Conservation (phyloP, 2,329 filamentous ascomycete genomes). For the Sporothrix variecibatus region DNA sequence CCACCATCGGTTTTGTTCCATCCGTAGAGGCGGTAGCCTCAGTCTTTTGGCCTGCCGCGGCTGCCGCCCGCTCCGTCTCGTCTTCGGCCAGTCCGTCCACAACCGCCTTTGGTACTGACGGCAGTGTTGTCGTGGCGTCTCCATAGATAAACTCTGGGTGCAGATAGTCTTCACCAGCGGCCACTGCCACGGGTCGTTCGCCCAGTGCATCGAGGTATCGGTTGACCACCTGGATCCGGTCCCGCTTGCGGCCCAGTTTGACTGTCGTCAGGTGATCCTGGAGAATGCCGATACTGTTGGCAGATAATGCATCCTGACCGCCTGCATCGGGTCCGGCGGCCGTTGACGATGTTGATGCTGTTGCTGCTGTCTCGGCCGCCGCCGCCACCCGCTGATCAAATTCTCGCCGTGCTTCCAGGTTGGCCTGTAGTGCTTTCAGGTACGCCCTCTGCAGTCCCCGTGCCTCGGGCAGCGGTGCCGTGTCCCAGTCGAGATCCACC, state of each 20-base stretch:
- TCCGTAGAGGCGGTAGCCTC: background rate
- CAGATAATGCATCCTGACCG: background rate
- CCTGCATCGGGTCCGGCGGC: background rate
- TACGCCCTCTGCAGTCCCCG: constrained; percentile 57
- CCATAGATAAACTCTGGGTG: constrained; percentile 51
- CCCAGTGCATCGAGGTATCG: constrained; percentile 53
- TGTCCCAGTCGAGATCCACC: constrained; percentile 42
- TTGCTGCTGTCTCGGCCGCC: background rate
- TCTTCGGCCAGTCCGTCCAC: constrained; percentile 53
- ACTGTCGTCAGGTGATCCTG: constrained; percentile 55
- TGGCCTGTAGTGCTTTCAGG: constrained; percentile 54
- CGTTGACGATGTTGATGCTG: constrained; percentile 22
- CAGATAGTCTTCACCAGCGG: constrained; percentile 48
- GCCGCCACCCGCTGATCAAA: constrained; percentile 34
- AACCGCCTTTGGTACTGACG: constrained; percentile 54
- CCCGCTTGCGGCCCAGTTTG: constrained; percentile 54
- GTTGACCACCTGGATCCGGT: constrained; percentile 53
- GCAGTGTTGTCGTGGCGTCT: constrained; percentile 45
- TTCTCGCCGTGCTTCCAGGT: constrained; percentile 53
- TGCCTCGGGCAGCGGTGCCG: constrained; percentile 41
- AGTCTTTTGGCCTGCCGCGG: background rate
- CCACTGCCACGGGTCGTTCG: constrained; percentile 53
- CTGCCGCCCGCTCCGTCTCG: constrained; percentile 29
- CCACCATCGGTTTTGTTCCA: background rate
- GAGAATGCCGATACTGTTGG: constrained; percentile 36